Evolutionary conservation across 768 basidiomycete genomes (phyloP), one percentile per base, ranked within the genome.

Genomic region (Trametopsis cervina): DNA sequence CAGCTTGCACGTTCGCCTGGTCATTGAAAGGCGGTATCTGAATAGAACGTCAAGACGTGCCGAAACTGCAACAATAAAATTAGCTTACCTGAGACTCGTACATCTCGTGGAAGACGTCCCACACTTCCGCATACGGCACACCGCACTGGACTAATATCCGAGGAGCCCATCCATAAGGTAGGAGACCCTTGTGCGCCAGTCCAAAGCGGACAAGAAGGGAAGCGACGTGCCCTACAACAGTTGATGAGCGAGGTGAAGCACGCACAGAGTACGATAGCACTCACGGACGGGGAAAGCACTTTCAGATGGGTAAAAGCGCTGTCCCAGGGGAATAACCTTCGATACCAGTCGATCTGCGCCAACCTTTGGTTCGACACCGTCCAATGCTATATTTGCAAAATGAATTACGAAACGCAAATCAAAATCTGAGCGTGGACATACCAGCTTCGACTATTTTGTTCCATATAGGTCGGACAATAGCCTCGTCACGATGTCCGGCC

Each of bases 281-380:
- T 61, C 58, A 93, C 92, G 78, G 23, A 93, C 69, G 15, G 92
- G 92, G 66, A 95, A 93, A 9, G 91, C 87, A 50, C 81, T 82
- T 52, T 92, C 89, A 2, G 92, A 95, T 0, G 93, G 90, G 61
- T 88, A 91, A 63, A 94, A 95, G 18, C 89, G 74, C 56, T 88
- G 82, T 17, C 87, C 90, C 4, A 96, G 72, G 2, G 83, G 76
- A 18, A 83, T 74, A 15, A 93, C 69, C 53, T 73, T 79, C 12
- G 76, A 73, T 27, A 80, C 69, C 45, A 93, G 74, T 13, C 74
- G 69, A 55, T 89, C 84, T 38, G 83, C 76, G 53, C 77, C 66
- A 52, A 69, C 69, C 36, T 70, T 65, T 7, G 74, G 66, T 52
- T 83, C 77, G n/a, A 72, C 68, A 1, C 77, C 76, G 54, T 76